Conservation (phyloP, 208 protist genomes). For the Trypanosoma scelopori region DNA sequence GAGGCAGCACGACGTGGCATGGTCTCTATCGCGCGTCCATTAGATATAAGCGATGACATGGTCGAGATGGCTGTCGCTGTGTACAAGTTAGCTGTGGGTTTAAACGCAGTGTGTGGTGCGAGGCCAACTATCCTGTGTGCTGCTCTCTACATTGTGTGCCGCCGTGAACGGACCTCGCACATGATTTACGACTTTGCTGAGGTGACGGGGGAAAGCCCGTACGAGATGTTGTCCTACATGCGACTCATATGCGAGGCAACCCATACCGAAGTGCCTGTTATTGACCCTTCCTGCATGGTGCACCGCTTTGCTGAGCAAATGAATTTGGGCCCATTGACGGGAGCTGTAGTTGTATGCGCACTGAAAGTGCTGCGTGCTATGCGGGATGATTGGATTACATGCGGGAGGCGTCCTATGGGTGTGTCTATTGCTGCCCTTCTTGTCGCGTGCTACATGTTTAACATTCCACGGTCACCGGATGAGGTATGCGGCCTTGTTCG, state of each 20-base stretch:
- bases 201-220: constrained; percentile 46
- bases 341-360: constrained; percentile 78
- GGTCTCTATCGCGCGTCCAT: constrained; percentile 63
- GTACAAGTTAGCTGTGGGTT: constrained; percentile 71
- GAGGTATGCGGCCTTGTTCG: constrained; percentile 88
- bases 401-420: constrained; percentile 84
- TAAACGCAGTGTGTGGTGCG: constrained; percentile 78
- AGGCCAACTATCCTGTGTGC: constrained; percentile 71
- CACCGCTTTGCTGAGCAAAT: constrained; percentile 86
- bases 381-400: constrained; percentile 91
- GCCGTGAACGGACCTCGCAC: constrained; percentile 79
- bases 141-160: constrained; percentile 85
- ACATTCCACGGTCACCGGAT: constrained; percentile 71
- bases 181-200: constrained; percentile 91
- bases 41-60: constrained; percentile 79
- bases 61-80: constrained; percentile 78
- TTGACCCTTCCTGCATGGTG: constrained; percentile 87
- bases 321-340: constrained; percentile 65
- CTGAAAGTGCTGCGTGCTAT: constrained; percentile 87
- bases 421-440: constrained; percentile 89
- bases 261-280: constrained; percentile 77
- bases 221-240: constrained; percentile 73
- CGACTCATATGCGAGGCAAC: constrained; percentile 75
- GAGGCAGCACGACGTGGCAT: constrained; percentile 83
- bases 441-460: constrained; percentile 85